Evolutionary conservation across 1,284 basidiomycete genomes (phyloP), one percentile per base, ranked within the genome.

Genomic region (Malassezia yamatoensis): DNA sequence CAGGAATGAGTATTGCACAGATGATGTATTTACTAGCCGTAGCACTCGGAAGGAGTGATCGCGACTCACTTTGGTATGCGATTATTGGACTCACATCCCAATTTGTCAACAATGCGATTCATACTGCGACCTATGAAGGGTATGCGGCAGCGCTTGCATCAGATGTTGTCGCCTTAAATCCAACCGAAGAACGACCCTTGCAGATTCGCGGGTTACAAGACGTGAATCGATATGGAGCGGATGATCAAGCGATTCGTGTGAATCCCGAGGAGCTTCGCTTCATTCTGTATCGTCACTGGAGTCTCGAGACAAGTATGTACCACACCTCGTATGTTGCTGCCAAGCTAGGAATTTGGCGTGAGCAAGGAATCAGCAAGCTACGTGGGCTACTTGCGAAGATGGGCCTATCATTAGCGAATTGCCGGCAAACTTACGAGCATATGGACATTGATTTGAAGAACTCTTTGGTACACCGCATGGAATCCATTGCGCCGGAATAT

Each of bases 271-370:
- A 74, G 48, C 60, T 74, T 2, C 61, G 94, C 11, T 98, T 99
- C 75, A 90, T 86, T 76, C 80, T 98, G 46, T 93, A 94, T 75
- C 81, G 93, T 50, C 94, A 98, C 77, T 99, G 94, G 94, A 94
- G 85, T 46, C 76, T 99, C 39, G 96, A 96, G 72, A 90, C 96
- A 70, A 84, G 90, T 11, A 98, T 99, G 93, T 86, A 87, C 70
- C 93, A 99, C 74, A 94, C 90, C 1, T 86, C 86, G 61, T 99
- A 98, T 69, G 86, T 99, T 13, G 93, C 91, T 1, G 85, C 86
- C 40, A 90, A 91, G 75, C 81, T 99, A 62, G 90, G 90, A 1
- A 87, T 96, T 49, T 98, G 94, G 94, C 87, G 87, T 68, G 93
- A 98, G 73, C 83, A 83, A 51, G 94, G 94, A 3, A 80, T 86